Percentiles rank a stretch among this genome's conserved stretches.
Evolutionary conservation across 495 filamentous ascomycete genomes (phyloP).

Genomic region (Podospora didyma): DNA sequence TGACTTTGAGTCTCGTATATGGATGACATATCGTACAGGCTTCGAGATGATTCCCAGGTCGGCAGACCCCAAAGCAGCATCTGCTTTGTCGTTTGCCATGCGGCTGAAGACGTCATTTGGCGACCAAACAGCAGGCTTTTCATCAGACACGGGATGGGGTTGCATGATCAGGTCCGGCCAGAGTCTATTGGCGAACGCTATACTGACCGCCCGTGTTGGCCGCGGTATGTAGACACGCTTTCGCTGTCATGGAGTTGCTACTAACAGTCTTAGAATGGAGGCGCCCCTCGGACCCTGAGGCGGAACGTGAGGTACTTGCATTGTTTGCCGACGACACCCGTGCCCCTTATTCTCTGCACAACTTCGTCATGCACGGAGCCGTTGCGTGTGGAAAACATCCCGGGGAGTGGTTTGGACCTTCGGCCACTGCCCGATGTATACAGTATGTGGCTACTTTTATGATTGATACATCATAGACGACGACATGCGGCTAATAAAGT

Average conservation of each 20-base stretch:
- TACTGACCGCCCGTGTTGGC: slow-evolving; percentile 67
- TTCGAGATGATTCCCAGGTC: slow-evolving; percentile 81
- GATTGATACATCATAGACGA: too few species aligned
- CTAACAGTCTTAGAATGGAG: slow-evolving; percentile 65
- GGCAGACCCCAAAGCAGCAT: slow-evolving; percentile 60
- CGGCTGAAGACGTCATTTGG: slow-evolving; percentile 76
- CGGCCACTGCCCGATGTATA: slow-evolving; percentile 92
- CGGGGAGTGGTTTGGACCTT: slow-evolving; percentile 99
- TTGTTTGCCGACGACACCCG: slow-evolving; percentile 84
- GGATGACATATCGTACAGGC: slow-evolving; percentile 93
- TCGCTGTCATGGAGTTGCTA: neutral
- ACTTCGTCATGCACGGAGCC: slow-evolving; percentile 86
- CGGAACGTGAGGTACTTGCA: slow-evolving; percentile 70
- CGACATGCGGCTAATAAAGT: slow-evolving; percentile 7
- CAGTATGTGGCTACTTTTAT: slow-evolving; percentile 56
- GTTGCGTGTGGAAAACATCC: slow-evolving; percentile 88
- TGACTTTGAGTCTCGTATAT: slow-evolving; percentile 90
- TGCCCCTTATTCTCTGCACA: slow-evolving; percentile 92
- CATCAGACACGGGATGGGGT: slow-evolving; percentile 94
- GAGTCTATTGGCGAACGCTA: slow-evolving; percentile 82
- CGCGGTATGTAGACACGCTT: slow-evolving; percentile 56
- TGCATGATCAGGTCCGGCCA: slow-evolving; percentile 99
- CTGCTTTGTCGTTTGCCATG: slow-evolving; percentile 81
- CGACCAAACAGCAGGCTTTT: slow-evolving; percentile 72
- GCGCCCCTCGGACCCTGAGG: slow-evolving; percentile 48